Conservation (phyloP, 257 asterid species). For the Hygrophila difformis region DNA sequence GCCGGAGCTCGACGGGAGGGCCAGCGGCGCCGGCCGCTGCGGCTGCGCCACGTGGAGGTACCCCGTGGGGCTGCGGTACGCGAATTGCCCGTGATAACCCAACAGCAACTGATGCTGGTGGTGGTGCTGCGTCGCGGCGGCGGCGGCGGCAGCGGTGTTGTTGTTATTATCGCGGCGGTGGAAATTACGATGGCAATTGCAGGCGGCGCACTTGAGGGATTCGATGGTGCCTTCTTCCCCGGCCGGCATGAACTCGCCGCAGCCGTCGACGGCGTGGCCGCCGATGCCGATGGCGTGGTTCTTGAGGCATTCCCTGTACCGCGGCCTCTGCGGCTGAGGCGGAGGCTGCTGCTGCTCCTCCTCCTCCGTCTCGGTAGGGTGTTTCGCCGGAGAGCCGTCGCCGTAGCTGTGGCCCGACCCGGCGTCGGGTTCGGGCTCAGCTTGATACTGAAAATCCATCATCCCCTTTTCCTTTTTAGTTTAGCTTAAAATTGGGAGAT, state of each 20-base stretch:
- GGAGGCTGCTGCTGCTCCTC: constrained; percentile 16
- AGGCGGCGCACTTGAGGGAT: constrained; percentile 64
- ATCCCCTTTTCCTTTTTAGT: no score
- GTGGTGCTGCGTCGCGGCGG: constrained; percentile 58
- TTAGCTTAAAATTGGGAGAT: no score
- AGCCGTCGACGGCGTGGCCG: no score
- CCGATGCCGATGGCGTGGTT: constrained; percentile 87
- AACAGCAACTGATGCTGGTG: no score
- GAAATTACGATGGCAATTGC: no score
- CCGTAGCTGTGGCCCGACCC: constrained; percentile 24
- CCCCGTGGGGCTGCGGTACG: constrained; percentile 38
- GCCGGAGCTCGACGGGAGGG: constrained; percentile 58
- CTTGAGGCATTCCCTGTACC: constrained; percentile 58
- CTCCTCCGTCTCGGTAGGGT: constrained; percentile 21
- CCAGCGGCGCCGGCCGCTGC: no score
- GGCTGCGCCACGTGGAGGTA: constrained; percentile 55
- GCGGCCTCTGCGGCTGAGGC: constrained; percentile 31
- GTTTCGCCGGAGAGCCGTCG: constrained; percentile 22
- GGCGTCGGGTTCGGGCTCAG: constrained; percentile 30
- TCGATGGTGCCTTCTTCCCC: constrained; percentile 60
- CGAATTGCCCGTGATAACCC: constrained; percentile 36
- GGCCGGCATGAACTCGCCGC: no score
- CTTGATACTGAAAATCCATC: constrained; percentile 67
- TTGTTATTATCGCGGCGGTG: no score
- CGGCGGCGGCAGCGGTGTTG: no score